phyloP scores from a whole-genome alignment of 2,329 filamentous ascomycete species.

The Lachnellula suecica region DNA sequence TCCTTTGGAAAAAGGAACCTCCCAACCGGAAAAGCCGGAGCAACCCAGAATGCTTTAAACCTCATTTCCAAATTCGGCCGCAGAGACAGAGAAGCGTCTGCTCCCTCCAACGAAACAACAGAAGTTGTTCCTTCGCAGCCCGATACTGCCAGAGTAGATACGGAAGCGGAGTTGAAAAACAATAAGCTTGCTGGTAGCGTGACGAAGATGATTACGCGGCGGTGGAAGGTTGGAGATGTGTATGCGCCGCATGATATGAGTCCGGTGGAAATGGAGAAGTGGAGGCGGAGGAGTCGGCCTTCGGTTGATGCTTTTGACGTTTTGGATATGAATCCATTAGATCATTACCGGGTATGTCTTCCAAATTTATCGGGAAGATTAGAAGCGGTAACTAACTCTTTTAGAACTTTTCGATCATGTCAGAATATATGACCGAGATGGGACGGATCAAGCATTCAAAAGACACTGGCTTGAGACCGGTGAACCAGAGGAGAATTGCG shows the following conservation, averaged over 20 bases:
- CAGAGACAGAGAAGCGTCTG: no score
- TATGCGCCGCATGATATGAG: constrained; percentile 89
- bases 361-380: neutral
- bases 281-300: constrained; percentile 57
- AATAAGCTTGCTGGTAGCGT: constrained; percentile 46
- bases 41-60: neutral
- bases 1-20: neutral
- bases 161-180: neutral
- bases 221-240: constrained; percentile 77
- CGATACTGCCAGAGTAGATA: neutral
- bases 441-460: constrained; percentile 79
- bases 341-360: constrained; percentile 77
- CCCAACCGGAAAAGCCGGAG: neutral
- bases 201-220: constrained; percentile 64
- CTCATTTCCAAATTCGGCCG: no score
- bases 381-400: neutral
- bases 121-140: no score
- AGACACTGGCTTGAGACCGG: constrained; percentile 76
- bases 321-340: constrained; percentile 74
- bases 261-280: constrained; percentile 77
- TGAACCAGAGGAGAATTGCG: constrained; percentile 90
- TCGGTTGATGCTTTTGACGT: constrained; percentile 75
- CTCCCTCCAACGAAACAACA: no score
- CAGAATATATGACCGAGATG: constrained; percentile 81
- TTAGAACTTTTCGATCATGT: constrained; percentile 90